Percentiles rank a stretch among this genome's conserved stretches.
phyloP scores from a whole-genome alignment of 2,329 filamentous ascomycete species.

The Didymellaceae sp. region DNA sequence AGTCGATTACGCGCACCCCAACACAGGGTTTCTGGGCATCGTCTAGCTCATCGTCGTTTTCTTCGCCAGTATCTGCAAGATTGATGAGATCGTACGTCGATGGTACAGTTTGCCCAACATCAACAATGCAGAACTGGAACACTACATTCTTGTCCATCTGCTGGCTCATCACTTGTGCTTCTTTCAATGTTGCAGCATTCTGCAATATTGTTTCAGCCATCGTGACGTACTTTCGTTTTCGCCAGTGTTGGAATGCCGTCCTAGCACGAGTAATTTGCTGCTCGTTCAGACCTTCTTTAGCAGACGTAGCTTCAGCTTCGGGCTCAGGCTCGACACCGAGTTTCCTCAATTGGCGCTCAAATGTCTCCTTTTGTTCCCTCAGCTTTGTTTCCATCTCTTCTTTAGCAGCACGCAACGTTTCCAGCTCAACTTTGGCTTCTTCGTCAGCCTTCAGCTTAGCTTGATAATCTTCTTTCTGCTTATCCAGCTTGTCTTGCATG shows the following conservation, averaged over 20 bases:
- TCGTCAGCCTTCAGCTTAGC: conserved; percentile 78
- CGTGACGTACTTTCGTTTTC: conserved; percentile 81
- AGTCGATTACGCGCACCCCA: conserved; percentile 88
- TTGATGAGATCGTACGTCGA: conserved; percentile 97
- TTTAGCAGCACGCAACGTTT: conserved; percentile 80
- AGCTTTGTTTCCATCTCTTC: conserved; percentile 89
- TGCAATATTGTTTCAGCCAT: conserved; percentile 94
- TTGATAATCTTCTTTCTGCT: conserved; percentile 82
- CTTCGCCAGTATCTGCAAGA: conserved; percentile 86
- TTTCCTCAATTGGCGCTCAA: conserved; percentile 82
- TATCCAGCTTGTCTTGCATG: conserved; percentile 82
- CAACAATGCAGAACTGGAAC: conserved; percentile 93
- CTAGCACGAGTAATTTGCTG: conserved; percentile 75
- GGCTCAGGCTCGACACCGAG: conserved; percentile 60
- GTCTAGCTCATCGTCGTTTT: conserved; percentile 84
- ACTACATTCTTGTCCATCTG: conserved; percentile 91
- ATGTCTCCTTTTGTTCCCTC: conserved; percentile 80
- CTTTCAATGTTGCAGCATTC: conserved; percentile 85
- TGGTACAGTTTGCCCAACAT: conserved; percentile 83
- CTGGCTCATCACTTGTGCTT: conserved; percentile 97
- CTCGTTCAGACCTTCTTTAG: conserved; percentile 57
- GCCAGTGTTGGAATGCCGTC: conserved; percentile 75
- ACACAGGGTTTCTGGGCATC: conserved; percentile 87
- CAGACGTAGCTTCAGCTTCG: conserved; percentile 46
- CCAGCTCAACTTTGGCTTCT: conserved; percentile 76